A percentile compares a stretch with the other conserved stretches of the same genome.
These are phyloP conservation scores for Bauhinia variegata DNA, from an alignment of 306 rosid genomes.

Conservation along the genomic window DNA sequence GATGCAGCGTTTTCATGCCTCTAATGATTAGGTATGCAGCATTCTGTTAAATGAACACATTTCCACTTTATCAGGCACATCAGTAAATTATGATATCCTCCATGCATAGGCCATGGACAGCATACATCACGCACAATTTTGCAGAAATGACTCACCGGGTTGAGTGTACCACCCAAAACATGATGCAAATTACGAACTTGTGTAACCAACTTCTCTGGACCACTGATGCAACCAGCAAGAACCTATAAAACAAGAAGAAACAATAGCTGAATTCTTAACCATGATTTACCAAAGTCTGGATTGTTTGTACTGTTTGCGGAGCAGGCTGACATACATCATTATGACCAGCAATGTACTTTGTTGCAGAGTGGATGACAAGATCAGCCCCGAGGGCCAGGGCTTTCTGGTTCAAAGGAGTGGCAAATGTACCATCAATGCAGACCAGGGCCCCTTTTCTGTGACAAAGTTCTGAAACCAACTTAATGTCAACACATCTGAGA, in stretches of 20 bases:
- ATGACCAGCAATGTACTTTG: slow-evolving; percentile 92
- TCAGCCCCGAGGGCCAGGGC: slow-evolving; percentile 93
- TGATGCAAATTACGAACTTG: slow-evolving; percentile 85
- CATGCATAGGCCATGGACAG: background rate
- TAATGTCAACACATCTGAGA: slow-evolving; percentile 91
- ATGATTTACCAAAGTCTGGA: background rate
- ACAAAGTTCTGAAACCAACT: slow-evolving; percentile 90
- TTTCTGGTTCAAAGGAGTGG: slow-evolving; percentile 94
- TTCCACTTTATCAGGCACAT: background rate
- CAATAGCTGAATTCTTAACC: slow-evolving; percentile 10
- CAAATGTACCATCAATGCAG: slow-evolving; percentile 95
- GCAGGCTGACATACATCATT: slow-evolving; percentile 69
- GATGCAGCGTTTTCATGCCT: slow-evolving; percentile 97
- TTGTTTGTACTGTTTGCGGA: slow-evolving; percentile 2
- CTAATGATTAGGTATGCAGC: slow-evolving; percentile 94
- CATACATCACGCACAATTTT: background rate
- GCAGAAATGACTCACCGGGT: slow-evolving; percentile 75
- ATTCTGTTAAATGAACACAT: slow-evolving; percentile 59
- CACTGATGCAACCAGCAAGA: slow-evolving; percentile 87
- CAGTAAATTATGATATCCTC: slow-evolving; percentile 15
- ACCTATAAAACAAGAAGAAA: slow-evolving; percentile 57
- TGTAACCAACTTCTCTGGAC: slow-evolving; percentile 66
- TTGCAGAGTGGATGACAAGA: slow-evolving; percentile 81
- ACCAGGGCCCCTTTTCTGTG: slow-evolving; percentile 82
- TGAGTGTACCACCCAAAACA: slow-evolving; percentile 84